A percentile compares a stretch with the other conserved stretches of the same genome.
phyloP scores from a whole-genome alignment of 2,329 filamentous ascomycete species.

The Epichloe uncinata region DNA sequence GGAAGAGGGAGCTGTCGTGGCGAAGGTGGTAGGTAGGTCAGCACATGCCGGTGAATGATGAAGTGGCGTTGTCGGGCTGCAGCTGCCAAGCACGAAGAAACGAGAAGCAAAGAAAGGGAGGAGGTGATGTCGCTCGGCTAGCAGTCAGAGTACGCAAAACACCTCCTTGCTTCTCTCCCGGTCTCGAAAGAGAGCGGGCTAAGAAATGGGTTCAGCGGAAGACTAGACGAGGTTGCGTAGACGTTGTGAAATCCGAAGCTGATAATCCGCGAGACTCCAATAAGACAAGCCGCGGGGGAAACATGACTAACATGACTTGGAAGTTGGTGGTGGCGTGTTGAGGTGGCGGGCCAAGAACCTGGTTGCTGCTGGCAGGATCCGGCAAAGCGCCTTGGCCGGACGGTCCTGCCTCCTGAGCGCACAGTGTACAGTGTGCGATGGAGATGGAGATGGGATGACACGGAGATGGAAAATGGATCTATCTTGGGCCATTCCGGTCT shows the following conservation, averaged over 20 bases:
- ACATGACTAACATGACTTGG: neutral
- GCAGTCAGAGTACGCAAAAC: neutral
- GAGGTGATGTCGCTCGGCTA: neutral
- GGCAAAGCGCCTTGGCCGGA: no score
- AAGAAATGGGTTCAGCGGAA: neutral
- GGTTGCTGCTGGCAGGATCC: neutral
- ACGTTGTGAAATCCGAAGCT: neutral
- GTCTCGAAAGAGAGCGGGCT: neutral
- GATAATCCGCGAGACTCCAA: neutral
- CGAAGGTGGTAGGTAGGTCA: neutral
- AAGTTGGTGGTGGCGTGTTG: neutral
- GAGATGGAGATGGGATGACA: no score
- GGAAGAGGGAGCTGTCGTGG: slow-evolving; percentile 1
- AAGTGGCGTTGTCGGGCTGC: slow-evolving; percentile 3
- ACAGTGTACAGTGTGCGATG: no score
- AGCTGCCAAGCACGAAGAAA: neutral
- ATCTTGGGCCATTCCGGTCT: no score
- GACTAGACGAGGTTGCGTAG: neutral
- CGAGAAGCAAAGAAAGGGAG: neutral
- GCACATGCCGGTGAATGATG: slow-evolving; percentile 5
- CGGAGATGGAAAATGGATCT: no score
- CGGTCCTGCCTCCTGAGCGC: no score
- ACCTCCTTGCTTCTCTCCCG: neutral
- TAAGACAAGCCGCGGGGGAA: neutral
- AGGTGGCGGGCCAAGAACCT: neutral